Conservation (phyloP, 768 basidiomycete species). For the Lactarius sp. region DNA sequence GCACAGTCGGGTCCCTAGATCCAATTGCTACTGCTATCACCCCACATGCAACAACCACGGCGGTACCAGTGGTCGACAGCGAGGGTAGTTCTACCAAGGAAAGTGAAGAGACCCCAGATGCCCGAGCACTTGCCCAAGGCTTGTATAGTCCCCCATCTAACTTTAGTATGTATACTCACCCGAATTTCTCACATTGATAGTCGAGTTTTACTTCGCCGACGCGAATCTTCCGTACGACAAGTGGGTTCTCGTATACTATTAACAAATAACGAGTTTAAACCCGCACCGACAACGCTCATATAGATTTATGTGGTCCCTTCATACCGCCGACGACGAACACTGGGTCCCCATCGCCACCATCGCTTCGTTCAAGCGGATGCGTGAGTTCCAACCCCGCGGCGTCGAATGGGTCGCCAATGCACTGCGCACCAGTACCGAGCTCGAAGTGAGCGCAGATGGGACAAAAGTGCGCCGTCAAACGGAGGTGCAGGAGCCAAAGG, state of each 20-base stretch:
- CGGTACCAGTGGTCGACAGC: not conserved
- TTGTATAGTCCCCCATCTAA: constrained; percentile 23
- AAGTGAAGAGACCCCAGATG: constrained; percentile 36
- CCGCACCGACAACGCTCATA: not conserved
- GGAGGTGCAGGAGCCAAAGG: constrained; percentile 73
- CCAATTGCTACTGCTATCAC: not conserved
- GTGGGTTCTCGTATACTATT: constrained; percentile 35
- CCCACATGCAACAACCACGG: not conserved
- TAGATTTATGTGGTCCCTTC: constrained; percentile 94
- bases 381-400: constrained; percentile 57
- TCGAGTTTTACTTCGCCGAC: constrained; percentile 96
- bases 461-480: constrained; percentile 69
- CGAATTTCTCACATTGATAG: constrained; percentile 36
- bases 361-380: constrained; percentile 94
- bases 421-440: constrained; percentile 47
- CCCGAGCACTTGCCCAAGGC: constrained; percentile 55
- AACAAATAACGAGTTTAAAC: not conserved
- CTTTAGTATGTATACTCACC: not conserved
- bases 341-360: constrained; percentile 89
- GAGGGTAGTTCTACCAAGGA: not conserved
- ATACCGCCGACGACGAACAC: constrained; percentile 74
- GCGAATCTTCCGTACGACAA: constrained; percentile 92
- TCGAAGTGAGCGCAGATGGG: constrained; percentile 72
- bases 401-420: constrained; percentile 64
- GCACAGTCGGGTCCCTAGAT: not conserved